Evolutionary conservation across 2,329 filamentous ascomycete species (phyloP).

Genomic region (Ophiostoma sp.): DNA sequence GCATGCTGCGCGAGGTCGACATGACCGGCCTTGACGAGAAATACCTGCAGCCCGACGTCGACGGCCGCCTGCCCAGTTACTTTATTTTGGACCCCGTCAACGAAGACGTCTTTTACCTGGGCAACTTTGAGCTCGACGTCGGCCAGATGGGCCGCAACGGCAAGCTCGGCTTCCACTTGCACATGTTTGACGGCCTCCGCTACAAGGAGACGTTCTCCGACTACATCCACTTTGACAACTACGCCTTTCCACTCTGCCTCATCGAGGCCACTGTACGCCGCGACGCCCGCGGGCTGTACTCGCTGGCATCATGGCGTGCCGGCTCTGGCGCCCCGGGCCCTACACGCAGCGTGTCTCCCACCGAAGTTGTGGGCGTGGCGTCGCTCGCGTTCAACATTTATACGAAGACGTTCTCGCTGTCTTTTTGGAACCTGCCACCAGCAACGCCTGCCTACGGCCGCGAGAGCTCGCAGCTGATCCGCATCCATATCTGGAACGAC

Average conservation of each 20-base stretch:
- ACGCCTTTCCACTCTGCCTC: constrained; percentile 16
- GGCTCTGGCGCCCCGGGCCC: neutral
- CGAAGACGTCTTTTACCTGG: constrained; percentile 26
- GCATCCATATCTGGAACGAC: constrained; percentile 30
- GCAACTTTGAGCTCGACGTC: constrained; percentile 23
- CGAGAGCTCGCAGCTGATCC: neutral
- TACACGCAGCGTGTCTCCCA: neutral
- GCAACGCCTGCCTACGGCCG: neutral
- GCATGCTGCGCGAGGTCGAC: constrained; percentile 22
- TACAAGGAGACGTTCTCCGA: constrained; percentile 26
- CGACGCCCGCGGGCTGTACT: constrained; percentile 23
- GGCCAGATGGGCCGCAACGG: constrained; percentile 13
- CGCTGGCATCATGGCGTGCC: constrained; percentile 27
- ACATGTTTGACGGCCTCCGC: constrained; percentile 22
- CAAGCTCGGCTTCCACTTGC: constrained; percentile 25
- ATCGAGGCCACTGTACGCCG: constrained; percentile 25
- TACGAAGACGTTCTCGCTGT: constrained; percentile 22
- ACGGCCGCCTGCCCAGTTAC: constrained; percentile 28
- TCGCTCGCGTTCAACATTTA: constrained; percentile 30
- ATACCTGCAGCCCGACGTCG: constrained; percentile 26
- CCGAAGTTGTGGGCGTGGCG: constrained; percentile 8
- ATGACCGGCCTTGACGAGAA: constrained; percentile 19
- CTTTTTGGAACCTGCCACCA: constrained; percentile 25
- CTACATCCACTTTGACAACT: constrained; percentile 16
- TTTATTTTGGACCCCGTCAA: constrained; percentile 25